Evolutionary conservation across 352 stramenopile species (phyloP), one percentile per base, ranked within the genome.

Genomic region (Thraustochytrium sp.): DNA sequence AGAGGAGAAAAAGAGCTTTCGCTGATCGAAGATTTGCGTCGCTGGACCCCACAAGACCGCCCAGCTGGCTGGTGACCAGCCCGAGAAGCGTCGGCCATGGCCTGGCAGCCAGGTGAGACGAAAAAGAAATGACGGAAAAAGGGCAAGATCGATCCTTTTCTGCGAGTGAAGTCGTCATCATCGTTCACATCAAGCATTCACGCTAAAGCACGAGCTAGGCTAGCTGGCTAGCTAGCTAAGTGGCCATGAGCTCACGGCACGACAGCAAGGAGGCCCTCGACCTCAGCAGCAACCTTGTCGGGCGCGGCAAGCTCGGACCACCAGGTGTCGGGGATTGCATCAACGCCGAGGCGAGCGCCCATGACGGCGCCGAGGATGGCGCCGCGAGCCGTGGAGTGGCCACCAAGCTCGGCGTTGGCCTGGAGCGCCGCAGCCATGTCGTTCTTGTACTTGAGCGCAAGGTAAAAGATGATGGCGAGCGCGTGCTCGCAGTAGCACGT

Each of bases 401-500:
- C 84, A 42, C 84, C 84, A 16, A 86, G 9, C 62, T 49, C 73
- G 34, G 54, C 77, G 42, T 86, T 86, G 40, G 75, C 75, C 29
- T 84, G 49, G 13, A 86, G 49, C 37, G 76, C 76, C 36, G 42
- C 82, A 31, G 38, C 46, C 16, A 84, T 51, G 63, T 86, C 78
- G 13, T 86, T 34, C 2, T 48, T 40, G 18, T 84, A 86, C 63
- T 86, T 86, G 48, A 68, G 72, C 3, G 80, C 76, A 21, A 86
- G 46, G 64, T 84, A 86, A 9, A 85, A 26, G 11, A 86, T 75
- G 26, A 84, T 77, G 23, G 80, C 75, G 44, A 85, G 75, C 26
- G 76, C 55, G 31, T 86, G 84, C 53, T 86, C 84, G 54, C 76
- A 86, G 37, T 86, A 86, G 54, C 84, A 86, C 31, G 77, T 68